These are phyloP conservation scores for Murraya koenigii DNA, from an alignment of 345 rosid genomes.

Conservation along the genomic window DNA sequence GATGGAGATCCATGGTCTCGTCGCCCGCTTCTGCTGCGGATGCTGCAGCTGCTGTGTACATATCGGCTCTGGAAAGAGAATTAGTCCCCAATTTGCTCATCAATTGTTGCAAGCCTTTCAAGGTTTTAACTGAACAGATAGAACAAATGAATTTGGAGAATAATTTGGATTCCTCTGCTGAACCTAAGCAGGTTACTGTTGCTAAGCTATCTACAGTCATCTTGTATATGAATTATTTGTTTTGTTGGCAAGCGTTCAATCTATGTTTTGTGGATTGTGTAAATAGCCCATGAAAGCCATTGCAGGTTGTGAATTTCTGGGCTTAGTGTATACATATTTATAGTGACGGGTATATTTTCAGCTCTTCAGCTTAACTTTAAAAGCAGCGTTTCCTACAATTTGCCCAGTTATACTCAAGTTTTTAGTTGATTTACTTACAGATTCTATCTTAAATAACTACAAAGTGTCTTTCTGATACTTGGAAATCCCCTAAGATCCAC, in stretches of 20 bases:
- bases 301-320: neutral
- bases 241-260: neutral
- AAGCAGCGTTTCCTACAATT: neutral
- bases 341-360: neutral
- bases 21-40: slow-evolving; percentile 78
- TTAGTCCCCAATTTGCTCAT: slow-evolving; percentile 73
- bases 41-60: slow-evolving; percentile 63
- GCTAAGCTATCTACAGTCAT: neutral
- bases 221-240: neutral
- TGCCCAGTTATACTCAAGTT: neutral
- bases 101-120: slow-evolving; percentile 88
- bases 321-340: neutral
- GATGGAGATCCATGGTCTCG: slow-evolving; percentile 48
- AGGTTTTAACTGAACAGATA: slow-evolving; percentile 53
- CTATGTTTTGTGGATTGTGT: neutral
- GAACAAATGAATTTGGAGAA: slow-evolving; percentile 50
- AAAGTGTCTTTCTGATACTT: neutral
- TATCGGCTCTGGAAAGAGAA: slow-evolving; percentile 64
- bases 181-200: slow-evolving; percentile 63
- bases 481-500: neutral
- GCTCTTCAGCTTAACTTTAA: neutral
- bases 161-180: slow-evolving; percentile 54
- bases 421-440: neutral
- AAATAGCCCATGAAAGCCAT: neutral
- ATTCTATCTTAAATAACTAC: neutral